Conservation (phyloP, 805 yeast genomes). For the Metschnikowia kofuensis region DNA sequence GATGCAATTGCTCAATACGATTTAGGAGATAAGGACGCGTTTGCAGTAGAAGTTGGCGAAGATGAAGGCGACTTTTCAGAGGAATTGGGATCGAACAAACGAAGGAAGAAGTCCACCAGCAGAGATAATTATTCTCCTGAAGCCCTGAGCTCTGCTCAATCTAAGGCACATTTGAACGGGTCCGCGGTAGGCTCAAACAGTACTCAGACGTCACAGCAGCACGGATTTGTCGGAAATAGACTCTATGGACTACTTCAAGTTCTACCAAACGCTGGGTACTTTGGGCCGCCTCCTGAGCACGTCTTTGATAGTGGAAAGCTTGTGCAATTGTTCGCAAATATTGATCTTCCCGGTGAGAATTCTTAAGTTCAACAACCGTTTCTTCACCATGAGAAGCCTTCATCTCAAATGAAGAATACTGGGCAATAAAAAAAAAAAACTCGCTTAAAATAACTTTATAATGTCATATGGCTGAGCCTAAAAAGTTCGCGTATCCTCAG, state of each 20-base stretch:
- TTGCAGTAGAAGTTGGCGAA: conserved; percentile 6
- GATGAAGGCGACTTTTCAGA: conserved; percentile 15
- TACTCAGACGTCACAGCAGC: conserved; percentile 9
- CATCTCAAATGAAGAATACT: not conserved
- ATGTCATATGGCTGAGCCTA: not conserved
- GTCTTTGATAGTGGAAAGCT: conserved; percentile 55
- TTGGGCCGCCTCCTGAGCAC: conserved; percentile 44
- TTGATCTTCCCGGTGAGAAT: conserved; percentile 20
- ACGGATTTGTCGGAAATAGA: conserved; percentile 32
- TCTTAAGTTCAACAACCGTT: not conserved
- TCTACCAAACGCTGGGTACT: conserved; percentile 60
- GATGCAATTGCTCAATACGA: conserved; percentile 40
- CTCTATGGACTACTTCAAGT: conserved; percentile 47
- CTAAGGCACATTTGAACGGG: not conserved
- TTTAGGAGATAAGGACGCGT: conserved; percentile 22
- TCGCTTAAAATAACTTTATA: too few relatives aligned
- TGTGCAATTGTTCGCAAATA: conserved; percentile 38
- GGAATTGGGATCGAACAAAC: conserved; percentile 8
- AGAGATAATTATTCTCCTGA: conserved; percentile 13
- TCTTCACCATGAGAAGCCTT: too few relatives aligned
- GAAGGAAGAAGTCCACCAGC: conserved; percentile 17
- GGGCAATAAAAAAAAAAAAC: not conserved
- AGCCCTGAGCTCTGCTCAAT: conserved; percentile 1
- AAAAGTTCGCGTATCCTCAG: conserved; percentile 16
- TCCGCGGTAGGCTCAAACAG: conserved; percentile 4